A percentile compares a stretch with the other conserved stretches of the same genome.
Evolutionary conservation across 805 yeast species (phyloP).

Genomic region (Candida wancherniae): DNA sequence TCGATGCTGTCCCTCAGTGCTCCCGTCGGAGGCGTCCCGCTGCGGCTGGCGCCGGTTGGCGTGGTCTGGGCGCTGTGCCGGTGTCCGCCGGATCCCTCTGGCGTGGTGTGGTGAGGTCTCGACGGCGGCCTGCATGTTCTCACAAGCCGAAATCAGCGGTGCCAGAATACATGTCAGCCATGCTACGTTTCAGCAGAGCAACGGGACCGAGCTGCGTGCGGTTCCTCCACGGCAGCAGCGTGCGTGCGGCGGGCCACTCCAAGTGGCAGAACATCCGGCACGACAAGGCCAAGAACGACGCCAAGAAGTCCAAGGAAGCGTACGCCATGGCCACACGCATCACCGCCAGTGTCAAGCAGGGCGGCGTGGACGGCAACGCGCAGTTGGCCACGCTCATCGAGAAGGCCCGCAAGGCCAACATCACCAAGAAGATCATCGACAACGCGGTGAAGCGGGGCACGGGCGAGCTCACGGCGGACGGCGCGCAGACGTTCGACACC

Average conservation of each 20-base stretch:
- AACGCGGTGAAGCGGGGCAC: conserved; percentile 82
- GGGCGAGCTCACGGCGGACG: conserved; percentile 53
- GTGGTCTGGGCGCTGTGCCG: too few relatives aligned
- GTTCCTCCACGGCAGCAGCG: conserved; percentile 15
- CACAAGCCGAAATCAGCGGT: too few relatives aligned
- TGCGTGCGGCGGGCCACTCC: conserved; percentile 69
- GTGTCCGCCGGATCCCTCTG: too few relatives aligned
- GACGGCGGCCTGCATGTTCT: too few relatives aligned
- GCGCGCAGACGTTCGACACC: conserved; percentile 43
- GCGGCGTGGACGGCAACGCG: conserved; percentile 58
- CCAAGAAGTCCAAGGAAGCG: conserved; percentile 62
- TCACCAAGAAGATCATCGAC: conserved; percentile 81
- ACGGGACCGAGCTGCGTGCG: too few relatives aligned
- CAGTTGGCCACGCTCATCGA: conserved; percentile 74
- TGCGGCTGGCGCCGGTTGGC: too few relatives aligned
- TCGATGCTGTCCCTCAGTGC: too few relatives aligned
- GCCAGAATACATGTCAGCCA: too few relatives aligned
- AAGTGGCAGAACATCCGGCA: conserved; percentile 96
- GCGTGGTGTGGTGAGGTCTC: too few relatives aligned
- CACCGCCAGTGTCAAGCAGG: conserved; percentile 69
- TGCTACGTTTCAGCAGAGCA: too few relatives aligned
- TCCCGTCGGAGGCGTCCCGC: too few relatives aligned
- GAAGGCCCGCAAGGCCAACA: conserved; percentile 67
- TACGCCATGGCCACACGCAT: conserved; percentile 70
- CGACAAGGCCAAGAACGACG: conserved; percentile 90